phyloP scores from a whole-genome alignment of 2,329 filamentous ascomycete genomes.

The Nigrospora oryzae region DNA sequence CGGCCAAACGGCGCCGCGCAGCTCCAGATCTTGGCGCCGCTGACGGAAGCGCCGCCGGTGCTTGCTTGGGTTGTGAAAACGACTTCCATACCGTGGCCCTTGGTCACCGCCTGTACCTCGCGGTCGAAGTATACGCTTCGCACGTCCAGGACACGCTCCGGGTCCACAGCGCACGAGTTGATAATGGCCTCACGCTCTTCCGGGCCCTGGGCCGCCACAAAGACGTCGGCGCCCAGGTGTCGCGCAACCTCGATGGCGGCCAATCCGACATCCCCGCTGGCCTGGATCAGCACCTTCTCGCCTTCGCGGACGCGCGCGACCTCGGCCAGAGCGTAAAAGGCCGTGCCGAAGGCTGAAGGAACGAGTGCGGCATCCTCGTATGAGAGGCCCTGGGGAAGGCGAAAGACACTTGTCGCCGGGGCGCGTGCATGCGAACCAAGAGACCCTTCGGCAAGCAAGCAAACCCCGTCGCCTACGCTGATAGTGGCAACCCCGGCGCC shows the following conservation, averaged over 20 bases:
- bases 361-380: slow-evolving; percentile 4
- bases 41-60: slow-evolving; percentile 9
- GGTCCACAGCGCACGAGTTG: neutral
- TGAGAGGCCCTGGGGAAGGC: slow-evolving; percentile 15
- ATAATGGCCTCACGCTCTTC: slow-evolving; percentile 2
- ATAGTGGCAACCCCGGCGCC: slow-evolving; percentile 4
- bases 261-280: slow-evolving; percentile 1
- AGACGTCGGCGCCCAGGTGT: slow-evolving; percentile 2
- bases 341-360: slow-evolving; percentile 1
- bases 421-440: slow-evolving; percentile 17
- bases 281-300: slow-evolving; percentile 3
- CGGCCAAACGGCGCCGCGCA: slow-evolving; percentile 19
- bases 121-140: neutral
- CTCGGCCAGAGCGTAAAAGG: slow-evolving; percentile 2
- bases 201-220: neutral
- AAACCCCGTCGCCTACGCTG: slow-evolving; percentile 16
- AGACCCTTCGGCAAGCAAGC: slow-evolving; percentile 27
- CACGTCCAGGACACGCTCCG: slow-evolving; percentile 1
- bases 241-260: slow-evolving; percentile 1
- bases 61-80: neutral
- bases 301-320: neutral
- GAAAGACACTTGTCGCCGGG: slow-evolving; percentile 16
- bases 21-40: slow-evolving; percentile 20
- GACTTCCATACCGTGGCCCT: slow-evolving; percentile 1
- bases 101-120: neutral